These are phyloP conservation scores for Wickerhamiella vanderwaltii DNA, from an alignment of 805 yeast species.

Conservation along the genomic window DNA sequence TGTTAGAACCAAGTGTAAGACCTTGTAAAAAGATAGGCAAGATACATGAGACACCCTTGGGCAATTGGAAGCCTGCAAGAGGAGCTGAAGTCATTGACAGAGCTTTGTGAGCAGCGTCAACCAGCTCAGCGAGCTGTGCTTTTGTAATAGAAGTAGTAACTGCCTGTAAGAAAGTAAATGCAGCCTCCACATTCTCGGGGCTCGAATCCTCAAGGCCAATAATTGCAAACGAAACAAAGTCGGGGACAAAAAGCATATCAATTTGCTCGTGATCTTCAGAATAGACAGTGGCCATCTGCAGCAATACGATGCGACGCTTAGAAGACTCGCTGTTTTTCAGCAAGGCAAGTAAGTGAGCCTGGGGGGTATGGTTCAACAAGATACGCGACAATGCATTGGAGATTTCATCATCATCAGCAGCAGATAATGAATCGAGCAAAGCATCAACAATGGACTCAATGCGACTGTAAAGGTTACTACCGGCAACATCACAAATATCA, in stretches of 20 bases:
- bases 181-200: slow-evolving; percentile 46
- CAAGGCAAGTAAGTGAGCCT: slow-evolving; percentile 50
- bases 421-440: slow-evolving; percentile 43
- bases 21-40: slow-evolving; percentile 91
- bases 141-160: slow-evolving; percentile 63
- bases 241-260: slow-evolving; percentile 55
- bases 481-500: slow-evolving; percentile 48
- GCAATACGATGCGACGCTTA: slow-evolving; percentile 39
- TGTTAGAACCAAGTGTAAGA: slow-evolving; percentile 79
- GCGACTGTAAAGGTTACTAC: slow-evolving; percentile 62
- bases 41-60: slow-evolving; percentile 75
- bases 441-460: slow-evolving; percentile 63
- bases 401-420: slow-evolving; percentile 30
- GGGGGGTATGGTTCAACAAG: slow-evolving; percentile 43
- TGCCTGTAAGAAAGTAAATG: slow-evolving; percentile 51
- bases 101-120: slow-evolving; percentile 69
- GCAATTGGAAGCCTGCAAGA: slow-evolving; percentile 49
- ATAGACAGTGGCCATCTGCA: slow-evolving; percentile 63
- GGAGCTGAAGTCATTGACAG: slow-evolving; percentile 52
- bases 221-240: slow-evolving; percentile 60
- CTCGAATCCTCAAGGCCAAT: slow-evolving; percentile 54
- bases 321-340: slow-evolving; percentile 63
- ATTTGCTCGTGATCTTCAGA: slow-evolving; percentile 35
- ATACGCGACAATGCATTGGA: slow-evolving; percentile 48
- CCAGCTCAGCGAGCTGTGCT: slow-evolving; percentile 62